These are phyloP conservation scores for Vigna reflexopilosa DNA, from an alignment of 306 rosid species.

Conservation along the genomic window DNA sequence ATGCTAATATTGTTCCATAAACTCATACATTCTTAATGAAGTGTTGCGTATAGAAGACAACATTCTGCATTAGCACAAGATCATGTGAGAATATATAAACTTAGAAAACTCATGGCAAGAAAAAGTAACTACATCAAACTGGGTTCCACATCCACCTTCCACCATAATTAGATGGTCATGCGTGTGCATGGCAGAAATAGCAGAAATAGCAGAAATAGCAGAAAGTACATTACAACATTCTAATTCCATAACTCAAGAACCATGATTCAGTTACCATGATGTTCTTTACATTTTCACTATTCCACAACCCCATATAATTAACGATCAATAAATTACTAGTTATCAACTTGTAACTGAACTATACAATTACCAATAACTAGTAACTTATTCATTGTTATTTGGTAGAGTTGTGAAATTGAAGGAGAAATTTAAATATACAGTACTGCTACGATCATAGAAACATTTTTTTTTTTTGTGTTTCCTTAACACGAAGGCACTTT, in stretches of 20 bases:
- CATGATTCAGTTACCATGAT: not conserved
- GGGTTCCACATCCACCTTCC: conserved; percentile 39
- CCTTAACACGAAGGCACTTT: conserved; percentile 45
- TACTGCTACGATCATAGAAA: not conserved
- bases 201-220: conserved; percentile 8
- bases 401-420: not conserved
- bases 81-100: no score
- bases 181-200: conserved; percentile 31
- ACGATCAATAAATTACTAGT: conserved; percentile 29
- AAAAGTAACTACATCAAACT: not conserved
- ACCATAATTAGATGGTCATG: conserved; percentile 8
- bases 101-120: no score
- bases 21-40: no score
- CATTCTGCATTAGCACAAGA: no score
- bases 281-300: not conserved
- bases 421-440: not conserved
- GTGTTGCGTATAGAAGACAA: no score
- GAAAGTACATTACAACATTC: conserved; percentile 39
- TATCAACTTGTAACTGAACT: not conserved
- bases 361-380: not conserved
- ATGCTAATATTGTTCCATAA: no score
- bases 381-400: conserved; percentile 9
- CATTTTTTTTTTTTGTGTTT: no score
- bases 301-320: not conserved
- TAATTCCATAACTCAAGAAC: not conserved